Percentiles rank a stretch among this genome's conserved stretches.
phyloP scores from a whole-genome alignment of 257 asterid species.

The Gynochthodes officinalis region DNA sequence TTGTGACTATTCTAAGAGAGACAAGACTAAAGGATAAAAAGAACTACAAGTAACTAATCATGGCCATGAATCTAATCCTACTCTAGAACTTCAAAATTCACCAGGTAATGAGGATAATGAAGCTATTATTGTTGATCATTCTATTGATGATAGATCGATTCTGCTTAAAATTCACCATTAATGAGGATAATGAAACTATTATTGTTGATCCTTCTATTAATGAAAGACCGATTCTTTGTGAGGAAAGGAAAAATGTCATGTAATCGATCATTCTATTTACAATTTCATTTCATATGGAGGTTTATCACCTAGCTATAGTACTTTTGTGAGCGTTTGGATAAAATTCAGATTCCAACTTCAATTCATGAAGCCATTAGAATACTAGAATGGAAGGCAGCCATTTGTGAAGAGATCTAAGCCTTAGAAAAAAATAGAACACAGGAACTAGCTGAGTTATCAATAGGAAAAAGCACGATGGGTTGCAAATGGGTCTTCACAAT shows the following conservation, averaged over 20 bases:
- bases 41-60: neutral
- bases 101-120: too few relatives aligned
- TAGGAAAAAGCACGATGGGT: neutral
- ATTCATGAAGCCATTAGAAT: neutral
- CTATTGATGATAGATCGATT: too few relatives aligned
- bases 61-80: neutral
- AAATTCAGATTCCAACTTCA: neutral
- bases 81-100: neutral
- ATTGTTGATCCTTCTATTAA: neutral
- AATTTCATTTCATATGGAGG: neutral
- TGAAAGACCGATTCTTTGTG: neutral
- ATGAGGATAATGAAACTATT: too few relatives aligned
- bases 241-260: neutral
- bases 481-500: neutral
- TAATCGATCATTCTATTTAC: neutral
- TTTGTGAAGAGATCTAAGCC: neutral
- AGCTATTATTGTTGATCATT: too few relatives aligned
- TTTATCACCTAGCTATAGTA: neutral
- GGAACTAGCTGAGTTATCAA: neutral
- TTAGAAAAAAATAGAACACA: neutral
- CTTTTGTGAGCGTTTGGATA: neutral
- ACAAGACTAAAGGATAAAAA: too few relatives aligned
- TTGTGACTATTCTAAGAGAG: neutral
- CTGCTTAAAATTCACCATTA: too few relatives aligned
- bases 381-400: neutral